Base-by-base conservation (phyloP, 148 eudicot species). In the Arbutus unedo region DNA sequence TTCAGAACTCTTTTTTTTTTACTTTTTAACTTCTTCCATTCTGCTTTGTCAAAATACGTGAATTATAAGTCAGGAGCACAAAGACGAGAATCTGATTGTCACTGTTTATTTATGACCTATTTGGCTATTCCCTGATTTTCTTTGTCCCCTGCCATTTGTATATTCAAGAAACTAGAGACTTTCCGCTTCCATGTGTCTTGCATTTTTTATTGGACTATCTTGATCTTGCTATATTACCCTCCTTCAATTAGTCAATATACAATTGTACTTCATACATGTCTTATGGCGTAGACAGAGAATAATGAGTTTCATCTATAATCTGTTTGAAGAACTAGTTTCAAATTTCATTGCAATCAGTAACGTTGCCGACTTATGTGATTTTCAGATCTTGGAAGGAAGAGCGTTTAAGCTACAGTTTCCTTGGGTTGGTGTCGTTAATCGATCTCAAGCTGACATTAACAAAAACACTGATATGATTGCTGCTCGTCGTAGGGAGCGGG, bases 371-470 rank as follows among this genome's bases (percentile, higher is more conserved):
- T 76, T n/a, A 44, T 54, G 41, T 71, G 11, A 47, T 50, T 84
- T 66, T 70, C 80, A 96, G 99, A 93, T 96, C 56, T 87, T 96
- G 95, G 99, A 96, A 89, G 99, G 99, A 81, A 89, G 86, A 85
- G 54, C 98, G 21, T 93, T 87, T 79, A 94, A 86, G 91, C 90
- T 96, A 83, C 92, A 93, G 85, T 93, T 76, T 81, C 99, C 99
- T 68, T 96, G 99, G 99, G 91, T 96, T 83, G 99, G 99, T 85
- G 94, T 96, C 70, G 99, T 96, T 45, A 96, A 96, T 84, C 94
- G 99, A 15, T 96, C 99, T 79, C 99, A 96, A 88, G 98, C 98
- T 38, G 99, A 96, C 85, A 96, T 94, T 49, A 96, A 96, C 82
- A 96, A 94, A 86, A 94, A 88, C 86, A 93, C 93, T 62, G 98